Evolutionary conservation across 148 eudicot species (phyloP).

Genomic region (Silene conica): DNA sequence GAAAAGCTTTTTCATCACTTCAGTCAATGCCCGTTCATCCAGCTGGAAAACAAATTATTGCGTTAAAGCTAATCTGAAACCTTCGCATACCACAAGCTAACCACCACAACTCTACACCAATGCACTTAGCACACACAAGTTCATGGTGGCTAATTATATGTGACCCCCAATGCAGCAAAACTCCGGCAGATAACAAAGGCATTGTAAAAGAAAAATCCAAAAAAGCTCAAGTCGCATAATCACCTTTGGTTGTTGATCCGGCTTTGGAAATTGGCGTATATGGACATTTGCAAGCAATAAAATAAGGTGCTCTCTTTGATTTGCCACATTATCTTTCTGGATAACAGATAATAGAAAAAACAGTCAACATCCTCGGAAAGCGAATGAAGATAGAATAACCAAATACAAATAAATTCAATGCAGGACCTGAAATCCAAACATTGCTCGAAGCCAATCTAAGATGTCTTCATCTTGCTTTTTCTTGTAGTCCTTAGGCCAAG

Average conservation of each 20-base stretch:
- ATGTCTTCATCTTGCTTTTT: constrained; percentile 96
- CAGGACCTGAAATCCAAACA: constrained; percentile 97
- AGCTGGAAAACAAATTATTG: constrained; percentile 40
- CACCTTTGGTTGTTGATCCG: constrained; percentile 96
- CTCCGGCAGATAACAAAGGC: background rate
- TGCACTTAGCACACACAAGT: background rate
- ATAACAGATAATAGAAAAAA: constrained; percentile 10
- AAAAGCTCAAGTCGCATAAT: background rate
- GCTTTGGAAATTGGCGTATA: constrained; percentile 91
- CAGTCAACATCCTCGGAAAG: constrained; percentile 2
- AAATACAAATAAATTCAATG: background rate
- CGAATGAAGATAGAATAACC: background rate
- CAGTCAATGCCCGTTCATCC: constrained; percentile 91
- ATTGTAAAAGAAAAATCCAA: background rate
- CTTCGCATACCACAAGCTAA: too few relatives aligned
- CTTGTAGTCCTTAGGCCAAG: constrained; percentile 96
- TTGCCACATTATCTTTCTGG: constrained; percentile 95
- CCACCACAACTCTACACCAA: background rate
- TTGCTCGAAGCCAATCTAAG: constrained; percentile 94
- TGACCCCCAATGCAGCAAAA: background rate
- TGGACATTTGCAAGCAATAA: constrained; percentile 97
- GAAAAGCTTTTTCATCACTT: constrained; percentile 99
- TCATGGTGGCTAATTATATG: background rate
- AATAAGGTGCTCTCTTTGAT: constrained; percentile 97
- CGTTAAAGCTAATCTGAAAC: background rate